Evolutionary conservation across 768 basidiomycete genomes (phyloP).

Genomic region (Suillus fuscotomentosus): DNA sequence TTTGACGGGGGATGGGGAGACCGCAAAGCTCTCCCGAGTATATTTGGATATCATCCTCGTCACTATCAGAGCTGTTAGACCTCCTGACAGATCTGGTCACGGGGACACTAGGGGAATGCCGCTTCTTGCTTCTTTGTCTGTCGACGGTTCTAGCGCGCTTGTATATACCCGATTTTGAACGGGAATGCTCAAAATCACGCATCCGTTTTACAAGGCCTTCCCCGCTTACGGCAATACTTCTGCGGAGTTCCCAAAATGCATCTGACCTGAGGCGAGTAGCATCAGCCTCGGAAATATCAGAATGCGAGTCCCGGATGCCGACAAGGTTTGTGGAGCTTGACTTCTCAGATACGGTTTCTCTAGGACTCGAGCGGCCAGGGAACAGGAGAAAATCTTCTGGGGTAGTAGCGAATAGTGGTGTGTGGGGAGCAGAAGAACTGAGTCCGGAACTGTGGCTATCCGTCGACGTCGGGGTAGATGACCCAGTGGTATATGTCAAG

Average conservation of each 20-base stretch:
- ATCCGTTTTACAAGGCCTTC: constrained; percentile 70
- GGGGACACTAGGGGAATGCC: constrained; percentile 27
- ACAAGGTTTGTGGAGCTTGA: constrained; percentile 21
- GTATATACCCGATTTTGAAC: constrained; percentile 40
- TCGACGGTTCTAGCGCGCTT: constrained; percentile 39
- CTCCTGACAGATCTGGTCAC: constrained; percentile 15
- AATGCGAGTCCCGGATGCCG: constrained; percentile 19
- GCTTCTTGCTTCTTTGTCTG: constrained; percentile 41
- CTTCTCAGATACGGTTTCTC: constrained; percentile 9
- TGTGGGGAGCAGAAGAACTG: constrained; percentile 26
- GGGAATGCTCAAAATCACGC: constrained; percentile 65
- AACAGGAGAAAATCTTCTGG: constrained; percentile 51
- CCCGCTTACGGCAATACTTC: constrained; percentile 60
- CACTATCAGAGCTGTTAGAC: constrained; percentile 31
- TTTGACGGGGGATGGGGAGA: constrained; percentile 34
- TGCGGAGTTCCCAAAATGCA: constrained; percentile 65
- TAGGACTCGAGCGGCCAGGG: constrained; percentile 22
- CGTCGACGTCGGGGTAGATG: constrained; percentile 28
- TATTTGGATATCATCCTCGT: constrained; percentile 60
- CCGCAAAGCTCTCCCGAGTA: constrained; percentile 34
- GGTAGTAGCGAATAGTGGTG: constrained; percentile 43
- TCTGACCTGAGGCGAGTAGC: constrained; percentile 51
- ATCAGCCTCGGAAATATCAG: constrained; percentile 25
- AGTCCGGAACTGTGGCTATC: constrained; percentile 27
- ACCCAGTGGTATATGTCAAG: constrained; percentile 18